phyloP scores from a whole-genome alignment of 345 rosid species.

The Brassica carinata region DNA sequence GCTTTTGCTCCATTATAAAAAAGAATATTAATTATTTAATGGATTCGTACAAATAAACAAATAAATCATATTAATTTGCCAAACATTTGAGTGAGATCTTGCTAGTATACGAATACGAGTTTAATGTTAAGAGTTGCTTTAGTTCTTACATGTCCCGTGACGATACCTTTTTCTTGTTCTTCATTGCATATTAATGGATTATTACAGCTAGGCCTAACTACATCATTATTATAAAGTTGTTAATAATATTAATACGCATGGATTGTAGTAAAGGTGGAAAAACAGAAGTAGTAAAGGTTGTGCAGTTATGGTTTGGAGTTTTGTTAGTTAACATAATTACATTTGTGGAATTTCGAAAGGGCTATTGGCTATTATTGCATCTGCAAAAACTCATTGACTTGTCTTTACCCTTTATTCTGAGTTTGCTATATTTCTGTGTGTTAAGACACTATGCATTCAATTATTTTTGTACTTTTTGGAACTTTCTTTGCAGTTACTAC shows the following conservation, averaged over 20 bases:
- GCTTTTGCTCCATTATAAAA: neutral
- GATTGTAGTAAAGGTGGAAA: neutral
- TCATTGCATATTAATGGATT: neutral
- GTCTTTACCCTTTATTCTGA: neutral
- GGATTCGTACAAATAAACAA: neutral
- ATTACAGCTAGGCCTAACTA: too few relatives aligned
- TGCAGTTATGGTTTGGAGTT: conserved; percentile 22
- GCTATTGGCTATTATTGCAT: conserved; percentile 2
- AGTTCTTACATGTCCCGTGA: conserved; percentile 33
- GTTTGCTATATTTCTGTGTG: neutral
- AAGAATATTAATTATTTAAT: neutral
- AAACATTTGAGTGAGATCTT: conserved; percentile 10
- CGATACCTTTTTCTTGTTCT: neutral
- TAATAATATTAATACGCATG: neutral
- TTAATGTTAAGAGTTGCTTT: conserved; percentile 12
- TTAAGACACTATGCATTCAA: conserved; percentile 13
- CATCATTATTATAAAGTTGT: neutral
- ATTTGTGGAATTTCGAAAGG: conserved; percentile 15
- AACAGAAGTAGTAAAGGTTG: conserved; percentile 15
- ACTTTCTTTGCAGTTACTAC: conserved; percentile 59
- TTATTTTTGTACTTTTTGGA: conserved; percentile 5
- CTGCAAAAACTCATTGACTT: neutral
- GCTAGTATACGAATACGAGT: neutral
- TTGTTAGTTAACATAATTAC: conserved; percentile 19
- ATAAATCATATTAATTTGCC: neutral